Evolutionary conservation across 306 rosid genomes (phyloP).

Genomic region (Quercus glauca): DNA sequence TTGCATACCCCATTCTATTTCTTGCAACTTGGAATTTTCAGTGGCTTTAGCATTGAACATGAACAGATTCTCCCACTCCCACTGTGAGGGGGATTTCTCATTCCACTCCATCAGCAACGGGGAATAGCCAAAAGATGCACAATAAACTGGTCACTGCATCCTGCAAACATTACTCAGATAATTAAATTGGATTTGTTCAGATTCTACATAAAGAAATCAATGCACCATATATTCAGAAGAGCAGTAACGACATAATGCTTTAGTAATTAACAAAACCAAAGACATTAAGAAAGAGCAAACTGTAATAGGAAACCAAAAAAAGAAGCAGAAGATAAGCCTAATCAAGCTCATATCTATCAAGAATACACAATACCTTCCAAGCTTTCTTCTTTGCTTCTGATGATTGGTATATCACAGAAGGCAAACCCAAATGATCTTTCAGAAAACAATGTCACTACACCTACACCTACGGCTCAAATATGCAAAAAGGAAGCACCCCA

Average conservation of each 20-base stretch:
- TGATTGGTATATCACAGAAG: neutral
- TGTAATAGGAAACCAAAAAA: neutral
- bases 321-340: neutral
- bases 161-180: constrained; percentile 37
- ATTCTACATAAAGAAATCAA: constrained; percentile 10
- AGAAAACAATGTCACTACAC: neutral
- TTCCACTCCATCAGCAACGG: constrained; percentile 76
- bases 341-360: neutral
- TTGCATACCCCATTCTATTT: constrained; percentile 47
- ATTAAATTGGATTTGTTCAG: neutral
- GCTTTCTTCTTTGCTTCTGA: neutral
- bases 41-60: constrained; percentile 49
- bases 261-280: neutral
- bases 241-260: neutral
- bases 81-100: constrained; percentile 51
- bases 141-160: constrained; percentile 24
- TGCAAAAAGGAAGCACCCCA: constrained; percentile 12
- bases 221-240: neutral
- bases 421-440: neutral
- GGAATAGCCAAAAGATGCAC: constrained; percentile 17
- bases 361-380: constrained; percentile 17
- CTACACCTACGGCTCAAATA: neutral
- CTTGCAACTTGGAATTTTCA: constrained; percentile 53
- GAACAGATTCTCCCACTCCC: constrained; percentile 82
- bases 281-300: neutral